These are phyloP conservation scores for Astrocystis sublimbata DNA, from an alignment of 495 filamentous ascomycete species.

Conservation along the genomic window DNA sequence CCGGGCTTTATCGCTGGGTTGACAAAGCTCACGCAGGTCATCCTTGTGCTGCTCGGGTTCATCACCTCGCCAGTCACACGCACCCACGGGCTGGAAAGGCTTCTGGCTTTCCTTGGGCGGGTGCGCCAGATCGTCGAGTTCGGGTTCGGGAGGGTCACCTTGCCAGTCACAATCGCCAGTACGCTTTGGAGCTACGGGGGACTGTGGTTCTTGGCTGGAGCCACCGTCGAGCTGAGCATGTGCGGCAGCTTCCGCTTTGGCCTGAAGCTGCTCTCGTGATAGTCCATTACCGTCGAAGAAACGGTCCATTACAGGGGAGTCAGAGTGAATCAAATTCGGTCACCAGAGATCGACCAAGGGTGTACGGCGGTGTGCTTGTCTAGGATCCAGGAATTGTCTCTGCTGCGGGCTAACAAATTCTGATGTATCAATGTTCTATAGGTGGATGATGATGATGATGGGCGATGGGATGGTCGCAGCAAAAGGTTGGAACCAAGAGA, in stretches of 20 bases:
- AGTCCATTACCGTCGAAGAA: constrained; percentile 25
- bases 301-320: neutral
- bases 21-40: constrained; percentile 2
- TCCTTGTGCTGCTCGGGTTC: constrained; percentile 8
- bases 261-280: constrained; percentile 16
- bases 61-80: constrained; percentile 18
- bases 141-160: constrained; percentile 30
- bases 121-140: constrained; percentile 28
- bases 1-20: neutral
- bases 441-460: neutral
- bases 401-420: neutral
- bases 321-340: neutral
- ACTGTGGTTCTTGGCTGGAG: constrained; percentile 11
- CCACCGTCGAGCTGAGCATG: constrained; percentile 20
- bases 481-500: constrained; percentile 4
- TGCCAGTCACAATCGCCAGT: constrained; percentile 25
- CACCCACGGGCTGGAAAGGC: constrained; percentile 15
- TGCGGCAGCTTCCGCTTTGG: constrained; percentile 22
- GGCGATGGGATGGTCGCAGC: too few species aligned
- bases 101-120: constrained; percentile 11
- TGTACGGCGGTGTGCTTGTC: neutral
- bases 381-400: neutral
- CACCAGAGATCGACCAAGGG: neutral
- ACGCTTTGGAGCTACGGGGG: neutral
- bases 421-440: constrained; percentile 10